phyloP scores from a whole-genome alignment of 495 filamentous ascomycete species.

The Xylaria grammica region DNA sequence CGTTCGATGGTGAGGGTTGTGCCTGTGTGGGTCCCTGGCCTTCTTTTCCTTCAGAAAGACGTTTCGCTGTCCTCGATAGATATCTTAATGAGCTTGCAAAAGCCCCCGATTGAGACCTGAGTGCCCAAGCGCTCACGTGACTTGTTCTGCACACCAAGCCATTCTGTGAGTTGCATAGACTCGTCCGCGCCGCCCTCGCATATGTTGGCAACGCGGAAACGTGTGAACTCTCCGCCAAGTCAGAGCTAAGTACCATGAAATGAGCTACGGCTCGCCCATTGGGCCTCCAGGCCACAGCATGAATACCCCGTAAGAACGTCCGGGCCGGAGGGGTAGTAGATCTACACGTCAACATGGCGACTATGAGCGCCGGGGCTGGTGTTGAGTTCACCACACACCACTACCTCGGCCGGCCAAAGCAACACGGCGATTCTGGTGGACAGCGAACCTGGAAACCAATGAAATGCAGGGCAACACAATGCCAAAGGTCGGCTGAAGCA shows the following conservation, averaged over 20 bases:
- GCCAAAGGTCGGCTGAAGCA: background rate
- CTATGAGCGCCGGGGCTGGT: background rate
- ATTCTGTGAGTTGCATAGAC: background rate
- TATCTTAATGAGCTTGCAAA: background rate
- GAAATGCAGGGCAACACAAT: background rate
- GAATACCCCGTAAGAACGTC: background rate
- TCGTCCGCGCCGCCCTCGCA: background rate
- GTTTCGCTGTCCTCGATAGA: background rate
- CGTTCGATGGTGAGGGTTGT: background rate
- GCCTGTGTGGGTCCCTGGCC: background rate
- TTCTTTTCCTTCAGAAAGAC: background rate
- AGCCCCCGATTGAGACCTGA: too few relatives aligned
- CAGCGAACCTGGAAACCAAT: background rate
- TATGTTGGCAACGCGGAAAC: background rate
- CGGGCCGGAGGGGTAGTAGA: background rate
- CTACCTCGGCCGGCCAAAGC: conserved; percentile 4
- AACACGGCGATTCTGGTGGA: background rate
- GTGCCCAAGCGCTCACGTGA: background rate
- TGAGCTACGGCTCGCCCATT: background rate
- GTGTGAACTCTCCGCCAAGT: background rate
- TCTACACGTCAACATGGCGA: conserved; percentile 20
- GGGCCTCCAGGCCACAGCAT: background rate
- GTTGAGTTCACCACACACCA: background rate
- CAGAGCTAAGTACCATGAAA: background rate
- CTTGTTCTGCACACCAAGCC: background rate